A percentile compares a stretch with the other conserved stretches of the same genome.
Evolutionary conservation across 768 basidiomycete genomes (phyloP).

Genomic region (Trametes gibbosa): DNA sequence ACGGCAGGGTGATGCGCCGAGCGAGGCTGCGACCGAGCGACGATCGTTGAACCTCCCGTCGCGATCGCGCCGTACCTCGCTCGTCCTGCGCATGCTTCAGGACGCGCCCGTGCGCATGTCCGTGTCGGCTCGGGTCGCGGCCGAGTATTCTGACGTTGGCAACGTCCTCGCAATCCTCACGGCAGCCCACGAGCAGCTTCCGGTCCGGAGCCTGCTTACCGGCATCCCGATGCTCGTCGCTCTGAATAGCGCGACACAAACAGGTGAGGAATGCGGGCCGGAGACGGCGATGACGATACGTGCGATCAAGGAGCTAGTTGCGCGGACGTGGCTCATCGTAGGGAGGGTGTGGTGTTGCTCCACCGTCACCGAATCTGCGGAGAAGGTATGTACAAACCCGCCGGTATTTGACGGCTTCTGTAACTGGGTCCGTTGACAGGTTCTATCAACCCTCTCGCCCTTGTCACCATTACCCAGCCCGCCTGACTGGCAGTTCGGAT

Average conservation of each 20-base stretch:
- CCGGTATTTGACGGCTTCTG: background rate
- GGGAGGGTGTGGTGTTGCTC: slow-evolving; percentile 68
- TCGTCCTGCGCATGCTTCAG: slow-evolving; percentile 52
- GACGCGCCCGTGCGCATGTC: slow-evolving; percentile 43
- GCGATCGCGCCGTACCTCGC: slow-evolving; percentile 56
- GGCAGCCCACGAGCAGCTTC: slow-evolving; percentile 68
- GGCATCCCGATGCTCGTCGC: slow-evolving; percentile 88
- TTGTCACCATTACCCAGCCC: slow-evolving; percentile 27
- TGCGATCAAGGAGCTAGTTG: slow-evolving; percentile 61
- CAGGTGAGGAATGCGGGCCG: slow-evolving; percentile 39
- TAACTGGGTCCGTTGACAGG: background rate
- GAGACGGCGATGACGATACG: slow-evolving; percentile 40
- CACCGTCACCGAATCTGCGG: slow-evolving; percentile 51
- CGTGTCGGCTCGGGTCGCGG: slow-evolving; percentile 41
- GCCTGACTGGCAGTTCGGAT: slow-evolving; percentile 38
- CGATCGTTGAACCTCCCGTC: slow-evolving; percentile 45
- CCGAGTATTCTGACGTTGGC: slow-evolving; percentile 72
- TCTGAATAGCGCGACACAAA: slow-evolving; percentile 51
- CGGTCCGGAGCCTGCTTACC: slow-evolving; percentile 68
- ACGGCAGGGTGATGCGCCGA: slow-evolving; percentile 7
- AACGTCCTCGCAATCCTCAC: slow-evolving; percentile 67
- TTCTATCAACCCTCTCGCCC: slow-evolving; percentile 13
- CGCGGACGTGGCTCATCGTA: slow-evolving; percentile 63
- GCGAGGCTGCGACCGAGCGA: slow-evolving; percentile 38
- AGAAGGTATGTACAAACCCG: slow-evolving; percentile 43